phyloP scores from a whole-genome alignment of 345 rosid genomes.

The Dipteronia dyeriana region DNA sequence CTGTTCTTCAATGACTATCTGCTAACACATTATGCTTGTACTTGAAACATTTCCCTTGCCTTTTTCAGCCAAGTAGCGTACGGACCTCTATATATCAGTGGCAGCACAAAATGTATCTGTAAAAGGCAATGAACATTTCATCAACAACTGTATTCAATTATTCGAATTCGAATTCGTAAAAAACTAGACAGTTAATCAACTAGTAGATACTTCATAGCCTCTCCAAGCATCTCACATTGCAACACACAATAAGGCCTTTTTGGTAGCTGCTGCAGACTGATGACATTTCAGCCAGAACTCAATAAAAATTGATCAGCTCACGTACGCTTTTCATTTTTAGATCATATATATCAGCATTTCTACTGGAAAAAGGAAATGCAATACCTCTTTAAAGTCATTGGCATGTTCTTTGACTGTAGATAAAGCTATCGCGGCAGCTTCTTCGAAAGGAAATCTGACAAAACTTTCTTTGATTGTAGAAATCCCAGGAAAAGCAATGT shows the following conservation, averaged over 20 bases:
- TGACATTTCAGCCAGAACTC: background rate
- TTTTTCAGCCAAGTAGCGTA: slow-evolving; percentile 58
- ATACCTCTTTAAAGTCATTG: slow-evolving; percentile 79
- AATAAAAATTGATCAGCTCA: too few relatives aligned
- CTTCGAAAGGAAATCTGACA: slow-evolving; percentile 77
- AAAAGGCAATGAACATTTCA: slow-evolving; percentile 1
- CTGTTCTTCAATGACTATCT: background rate
- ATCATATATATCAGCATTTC: background rate
- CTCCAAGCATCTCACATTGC: background rate
- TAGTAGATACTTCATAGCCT: background rate
- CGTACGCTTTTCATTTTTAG: too few relatives aligned
- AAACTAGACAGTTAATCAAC: too few relatives aligned
- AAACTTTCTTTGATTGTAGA: slow-evolving; percentile 22
- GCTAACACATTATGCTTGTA: slow-evolving; percentile 17
- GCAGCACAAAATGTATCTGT: slow-evolving; percentile 78
- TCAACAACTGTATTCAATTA: background rate
- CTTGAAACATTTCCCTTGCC: slow-evolving; percentile 53
- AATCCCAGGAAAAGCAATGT: slow-evolving; percentile 84
- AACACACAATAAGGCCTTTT: background rate
- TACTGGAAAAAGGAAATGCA: background rate
- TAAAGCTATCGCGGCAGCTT: slow-evolving; percentile 75
- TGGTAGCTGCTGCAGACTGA: too few relatives aligned
- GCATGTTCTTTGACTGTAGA: slow-evolving; percentile 69
- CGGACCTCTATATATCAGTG: slow-evolving; percentile 40
- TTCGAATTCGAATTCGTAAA: background rate